Evolutionary conservation across 2,329 filamentous ascomycete species (phyloP), one percentile per base, ranked within the genome.

Genomic region (Ophiostoma novo-ulmi): DNA sequence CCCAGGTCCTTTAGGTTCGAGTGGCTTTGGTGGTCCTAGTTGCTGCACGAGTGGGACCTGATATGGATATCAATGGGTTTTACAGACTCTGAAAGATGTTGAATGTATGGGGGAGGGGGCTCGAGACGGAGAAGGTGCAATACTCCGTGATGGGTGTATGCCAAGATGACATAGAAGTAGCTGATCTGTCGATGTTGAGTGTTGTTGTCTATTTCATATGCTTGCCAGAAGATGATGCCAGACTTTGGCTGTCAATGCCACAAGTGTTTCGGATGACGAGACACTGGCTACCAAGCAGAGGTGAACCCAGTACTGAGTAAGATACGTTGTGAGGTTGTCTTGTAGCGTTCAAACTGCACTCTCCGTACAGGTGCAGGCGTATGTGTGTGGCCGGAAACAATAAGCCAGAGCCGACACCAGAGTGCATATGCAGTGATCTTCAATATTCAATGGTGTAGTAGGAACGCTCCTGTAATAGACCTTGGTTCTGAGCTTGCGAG

Each of bases 381-480:
- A 73, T 71, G 44, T 17, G 67, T 38, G 68, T 17, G 68, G 48
- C 31, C 65, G n/a, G 52, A 26, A 58, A 58, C 52, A 38, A 31
- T 39, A 63, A 63, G 66, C 26, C 36, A 61, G 36, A 44, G 41
- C 67, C 69, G 31, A 22, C 65, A 31, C 31, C n/a, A 79, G 75
- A 75, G 72, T 76, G 78, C 78, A 79, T 78, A 78, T 79, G 77
- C 78, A 79, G 75, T 76, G 78, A 78, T 77, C 77, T 75, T 73
- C 77, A 75, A 74, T 72, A 69, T 75, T 73, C 77, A 75, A 74
- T 72, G 70, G 72, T 66, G 70, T 61, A 71, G 68, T 35, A 70
- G 61, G 55, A 61, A 71, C 72, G 69, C 72, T 69, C 70, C 71
- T 44, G 38, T 38, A 39, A 36, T 26, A 35, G 8, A 7, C 26